phyloP scores from a whole-genome alignment of 306 rosid species.

The Pterocarpus santalinus region DNA sequence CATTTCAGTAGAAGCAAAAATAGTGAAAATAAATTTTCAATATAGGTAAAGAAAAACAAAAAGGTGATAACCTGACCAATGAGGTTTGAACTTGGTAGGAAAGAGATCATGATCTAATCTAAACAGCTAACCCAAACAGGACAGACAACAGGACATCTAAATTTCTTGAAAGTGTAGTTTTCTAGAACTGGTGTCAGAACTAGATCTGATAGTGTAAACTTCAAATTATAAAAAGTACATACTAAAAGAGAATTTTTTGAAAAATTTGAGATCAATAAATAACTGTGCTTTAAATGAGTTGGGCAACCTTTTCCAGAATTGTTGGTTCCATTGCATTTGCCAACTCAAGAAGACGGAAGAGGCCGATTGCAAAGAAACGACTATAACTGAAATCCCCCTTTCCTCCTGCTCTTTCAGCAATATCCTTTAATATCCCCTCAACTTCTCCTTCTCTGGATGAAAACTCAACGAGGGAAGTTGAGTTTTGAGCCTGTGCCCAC shows the following conservation, averaged over 20 bases:
- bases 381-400: slow-evolving; percentile 89
- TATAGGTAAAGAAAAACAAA: slow-evolving; percentile 13
- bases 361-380: slow-evolving; percentile 96
- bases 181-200: slow-evolving; percentile 10
- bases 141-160: slow-evolving; percentile 13
- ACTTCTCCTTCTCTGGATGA: slow-evolving; percentile 91
- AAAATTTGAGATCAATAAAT: slow-evolving; percentile 29
- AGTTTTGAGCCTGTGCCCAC: slow-evolving; percentile 87
- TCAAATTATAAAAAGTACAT: neutral
- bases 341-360: slow-evolving; percentile 94
- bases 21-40: slow-evolving; percentile 32
- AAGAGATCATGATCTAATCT: slow-evolving; percentile 21
- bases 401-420: slow-evolving; percentile 86
- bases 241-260: slow-evolving; percentile 2
- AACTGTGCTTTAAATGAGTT: slow-evolving; percentile 34
- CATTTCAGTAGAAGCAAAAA: slow-evolving; percentile 27
- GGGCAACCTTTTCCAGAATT: slow-evolving; percentile 80
- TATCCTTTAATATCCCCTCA: slow-evolving; percentile 82
- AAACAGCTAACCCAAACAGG: slow-evolving; percentile 6
- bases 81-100: slow-evolving; percentile 33
- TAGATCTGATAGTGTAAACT: slow-evolving; percentile 1
- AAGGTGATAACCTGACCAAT: slow-evolving; percentile 8
- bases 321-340: slow-evolving; percentile 93
- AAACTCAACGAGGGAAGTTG: slow-evolving; percentile 82
- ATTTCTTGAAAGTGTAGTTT: slow-evolving; percentile 29